phyloP scores from a whole-genome alignment of 2,329 filamentous ascomycete species.

The Fusarium protoensiforme region DNA sequence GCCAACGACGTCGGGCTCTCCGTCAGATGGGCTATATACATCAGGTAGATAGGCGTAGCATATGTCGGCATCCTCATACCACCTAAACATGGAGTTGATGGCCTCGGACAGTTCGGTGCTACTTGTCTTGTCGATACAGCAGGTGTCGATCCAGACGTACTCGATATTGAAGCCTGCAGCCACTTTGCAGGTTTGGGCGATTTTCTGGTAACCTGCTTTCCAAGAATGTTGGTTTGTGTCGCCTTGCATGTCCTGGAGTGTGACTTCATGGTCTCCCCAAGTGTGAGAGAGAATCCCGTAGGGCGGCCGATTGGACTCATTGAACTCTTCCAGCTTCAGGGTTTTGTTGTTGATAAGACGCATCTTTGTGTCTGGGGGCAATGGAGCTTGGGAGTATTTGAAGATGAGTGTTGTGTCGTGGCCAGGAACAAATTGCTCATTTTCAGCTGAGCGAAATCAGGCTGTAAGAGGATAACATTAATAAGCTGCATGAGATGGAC shows the following conservation, averaged over 20 bases:
- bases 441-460: not conserved
- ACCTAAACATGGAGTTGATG: not conserved
- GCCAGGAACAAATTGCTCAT: not conserved
- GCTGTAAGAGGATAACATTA: not conserved
- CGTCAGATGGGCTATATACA: not conserved
- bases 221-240: not conserved
- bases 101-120: not conserved
- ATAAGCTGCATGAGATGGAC: not conserved
- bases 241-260: not conserved
- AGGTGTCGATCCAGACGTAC: not conserved
- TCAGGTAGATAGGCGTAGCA: not conserved
- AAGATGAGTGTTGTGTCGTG: not conserved
- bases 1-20: accelerated
- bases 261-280: not conserved
- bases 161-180: not conserved
- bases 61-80: not conserved
- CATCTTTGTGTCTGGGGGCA: not conserved
- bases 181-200: not conserved
- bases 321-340: not conserved
- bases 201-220: not conserved
- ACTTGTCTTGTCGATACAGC: not conserved
- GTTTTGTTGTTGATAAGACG: not conserved
- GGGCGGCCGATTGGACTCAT: not conserved
- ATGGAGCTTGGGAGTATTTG: not conserved
- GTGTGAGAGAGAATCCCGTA: not conserved